Evolutionary conservation across 2,329 filamentous ascomycete genomes (phyloP), one percentile per base, ranked within the genome.

Genomic region (Cladophialophora bantiana): DNA sequence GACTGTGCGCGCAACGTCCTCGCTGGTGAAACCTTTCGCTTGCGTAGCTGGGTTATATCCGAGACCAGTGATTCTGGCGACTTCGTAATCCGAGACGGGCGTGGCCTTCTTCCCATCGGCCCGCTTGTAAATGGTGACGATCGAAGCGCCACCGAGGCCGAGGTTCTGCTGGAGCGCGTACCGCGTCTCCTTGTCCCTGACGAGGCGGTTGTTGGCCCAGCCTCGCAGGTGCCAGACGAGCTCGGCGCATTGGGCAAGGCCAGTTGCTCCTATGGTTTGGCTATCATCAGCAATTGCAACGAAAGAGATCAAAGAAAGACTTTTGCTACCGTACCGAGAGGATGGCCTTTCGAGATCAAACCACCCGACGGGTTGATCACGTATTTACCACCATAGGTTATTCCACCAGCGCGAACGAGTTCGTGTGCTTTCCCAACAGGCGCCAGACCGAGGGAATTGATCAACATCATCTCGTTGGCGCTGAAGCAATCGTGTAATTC

Each of bases 401-500:
- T 96, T 74, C 94, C 93, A 32, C 94, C 94, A 9, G 80, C 81
- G 48, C 93, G 88, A 31, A 98, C 93, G 79, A 97, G 88, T 80
- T 97, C 93, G 78, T 97, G 94, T 94, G 59, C 26, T 3, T 26
- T 26, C 26, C 26, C 26, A 26, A 26, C 26, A 26, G 26, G 26
- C 3, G 26, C 26, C 26, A 26, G 26, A 26, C 26, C 26, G 26
- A 26, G 26, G 26, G 26, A 26, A 26, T 26, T 26, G 26, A 98
- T 89, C 1, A 89, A 89, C 58, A 95, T 86, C 90, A 98, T 91
- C 83, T 98, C 92, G 78, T 98, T 98, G 32, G 94, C 89, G n/a
- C 89, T 93, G 85, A 98, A 98, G 83, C 94, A 98, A 82, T 98
- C 94, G 80, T 98, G 94, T 67, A 98, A 83, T 82, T 98, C 94